These are phyloP conservation scores for Dioscorea dumetorum DNA, from an alignment of 106 monocot genomes.

Conservation along the genomic window DNA sequence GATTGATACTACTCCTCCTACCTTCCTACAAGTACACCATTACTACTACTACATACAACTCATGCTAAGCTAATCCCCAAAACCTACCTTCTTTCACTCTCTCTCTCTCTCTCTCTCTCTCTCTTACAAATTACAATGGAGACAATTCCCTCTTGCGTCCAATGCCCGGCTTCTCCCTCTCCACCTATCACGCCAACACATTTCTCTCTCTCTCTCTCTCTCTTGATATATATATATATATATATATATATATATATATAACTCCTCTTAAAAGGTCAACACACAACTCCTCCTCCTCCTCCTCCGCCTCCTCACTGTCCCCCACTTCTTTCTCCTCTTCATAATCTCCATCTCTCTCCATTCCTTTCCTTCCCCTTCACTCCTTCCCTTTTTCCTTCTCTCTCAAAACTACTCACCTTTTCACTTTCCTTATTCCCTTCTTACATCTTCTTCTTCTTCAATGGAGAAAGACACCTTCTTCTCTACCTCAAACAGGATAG, in stretches of 20 bases:
- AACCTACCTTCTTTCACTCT: too few relatives aligned
- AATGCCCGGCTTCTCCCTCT: conserved; percentile 1
- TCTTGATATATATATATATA: not conserved
- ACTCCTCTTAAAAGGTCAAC: not conserved
- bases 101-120: too few relatives aligned
- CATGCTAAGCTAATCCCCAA: too few relatives aligned
- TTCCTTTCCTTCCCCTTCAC: not conserved
- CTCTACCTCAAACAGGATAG: not conserved
- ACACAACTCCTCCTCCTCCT: not conserved
- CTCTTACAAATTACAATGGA: too few relatives aligned
- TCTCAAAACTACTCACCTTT: too few relatives aligned
- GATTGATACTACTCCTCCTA: too few relatives aligned
- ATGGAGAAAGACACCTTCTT: conserved; percentile 41
- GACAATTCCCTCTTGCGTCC: too few relatives aligned
- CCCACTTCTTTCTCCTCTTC: not conserved
- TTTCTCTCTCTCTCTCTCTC: not conserved
- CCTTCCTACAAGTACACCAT: too few relatives aligned
- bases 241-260: too few relatives aligned
- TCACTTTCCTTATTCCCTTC: not conserved
- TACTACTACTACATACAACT: too few relatives aligned
- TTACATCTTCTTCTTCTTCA: not conserved
- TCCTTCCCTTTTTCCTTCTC: too few relatives aligned
- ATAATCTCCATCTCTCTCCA: not conserved
- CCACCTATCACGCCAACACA: conserved; percentile 9
- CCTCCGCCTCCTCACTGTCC: not conserved